A percentile compares a stretch with the other conserved stretches of the same genome.
These are phyloP conservation scores for Tympanopsis confertula DNA, from an alignment of 2,329 filamentous ascomycete genomes.

Conservation along the genomic window DNA sequence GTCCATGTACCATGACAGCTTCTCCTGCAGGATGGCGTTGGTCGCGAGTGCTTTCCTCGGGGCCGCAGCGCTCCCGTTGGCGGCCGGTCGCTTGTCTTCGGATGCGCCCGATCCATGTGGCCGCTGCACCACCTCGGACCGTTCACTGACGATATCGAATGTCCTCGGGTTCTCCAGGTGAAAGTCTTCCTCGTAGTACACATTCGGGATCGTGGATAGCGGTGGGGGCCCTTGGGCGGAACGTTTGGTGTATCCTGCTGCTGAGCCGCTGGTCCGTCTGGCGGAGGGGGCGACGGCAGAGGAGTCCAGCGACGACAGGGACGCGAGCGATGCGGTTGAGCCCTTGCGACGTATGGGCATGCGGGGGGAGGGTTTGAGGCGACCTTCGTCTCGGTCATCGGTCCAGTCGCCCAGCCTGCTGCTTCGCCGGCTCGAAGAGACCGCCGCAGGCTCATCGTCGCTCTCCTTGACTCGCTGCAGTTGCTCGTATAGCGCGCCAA, in stretches of 20 bases:
- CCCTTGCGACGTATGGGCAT: slow-evolving; percentile 18
- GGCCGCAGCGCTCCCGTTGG: slow-evolving; percentile 44
- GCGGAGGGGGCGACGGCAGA: slow-evolving; percentile 16
- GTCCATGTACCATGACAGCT: slow-evolving; percentile 99
- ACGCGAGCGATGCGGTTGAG: slow-evolving; percentile 27
- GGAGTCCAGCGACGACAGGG: slow-evolving; percentile 13
- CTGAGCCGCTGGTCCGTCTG: slow-evolving; percentile 27
- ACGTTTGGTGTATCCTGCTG: slow-evolving; percentile 38
- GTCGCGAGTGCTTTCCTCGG: slow-evolving; percentile 82
- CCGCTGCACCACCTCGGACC: slow-evolving; percentile 84
- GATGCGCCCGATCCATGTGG: slow-evolving; percentile 32
- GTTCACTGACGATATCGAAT: slow-evolving; percentile 91
- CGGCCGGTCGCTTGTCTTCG: slow-evolving; percentile 36
- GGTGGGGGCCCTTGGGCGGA: slow-evolving; percentile 66
- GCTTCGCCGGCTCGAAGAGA: slow-evolving; percentile 21
- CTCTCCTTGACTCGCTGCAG: slow-evolving; percentile 74
- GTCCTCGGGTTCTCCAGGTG: slow-evolving; percentile 90
- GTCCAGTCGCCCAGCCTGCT: slow-evolving; percentile 7
- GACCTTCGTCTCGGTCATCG: slow-evolving; percentile 23
- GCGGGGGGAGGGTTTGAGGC: slow-evolving; percentile 30
- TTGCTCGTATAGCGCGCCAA: slow-evolving; percentile 79
- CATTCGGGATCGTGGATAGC: slow-evolving; percentile 77
- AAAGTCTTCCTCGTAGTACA: slow-evolving; percentile 93
- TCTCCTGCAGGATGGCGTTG: slow-evolving; percentile 95
- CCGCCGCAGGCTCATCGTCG: slow-evolving; percentile 47